Conservation (phyloP, 2,329 filamentous ascomycete species). For the Diaporthe sp. region DNA sequence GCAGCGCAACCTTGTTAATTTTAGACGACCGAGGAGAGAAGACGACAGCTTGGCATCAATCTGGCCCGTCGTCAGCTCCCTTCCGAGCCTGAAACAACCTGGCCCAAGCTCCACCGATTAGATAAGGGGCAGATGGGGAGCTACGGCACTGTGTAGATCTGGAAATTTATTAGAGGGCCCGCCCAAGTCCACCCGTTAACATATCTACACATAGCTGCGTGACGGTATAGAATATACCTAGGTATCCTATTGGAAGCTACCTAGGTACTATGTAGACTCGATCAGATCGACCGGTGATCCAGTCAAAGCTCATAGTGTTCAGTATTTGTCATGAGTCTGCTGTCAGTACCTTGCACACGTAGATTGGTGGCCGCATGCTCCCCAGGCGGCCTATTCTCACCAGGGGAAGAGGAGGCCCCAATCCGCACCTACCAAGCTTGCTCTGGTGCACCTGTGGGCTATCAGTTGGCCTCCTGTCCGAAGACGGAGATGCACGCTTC, state of each 20-base stretch:
- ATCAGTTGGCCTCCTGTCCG: slow-evolving; percentile 23
- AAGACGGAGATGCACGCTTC: slow-evolving; percentile 32
- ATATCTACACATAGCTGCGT: not conserved
- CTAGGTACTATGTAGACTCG: not conserved
- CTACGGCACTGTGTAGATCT: not conserved
- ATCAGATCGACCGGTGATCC: not conserved
- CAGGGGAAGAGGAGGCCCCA: not conserved
- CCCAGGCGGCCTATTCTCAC: not conserved
- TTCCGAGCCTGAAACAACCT: slow-evolving; percentile 1
- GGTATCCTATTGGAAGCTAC: too few species aligned
- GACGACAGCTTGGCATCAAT: slow-evolving; percentile 37
- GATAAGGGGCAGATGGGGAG: slow-evolving; percentile 35
- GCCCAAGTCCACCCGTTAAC: not conserved
- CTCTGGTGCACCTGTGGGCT: slow-evolving; percentile 12
- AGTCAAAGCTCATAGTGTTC: not conserved
- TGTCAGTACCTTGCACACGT: not conserved
- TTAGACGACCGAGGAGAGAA: slow-evolving; percentile 27
- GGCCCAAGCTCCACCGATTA: slow-evolving; percentile 43
- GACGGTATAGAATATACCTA: not conserved
- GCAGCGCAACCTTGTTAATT: slow-evolving; percentile 22
- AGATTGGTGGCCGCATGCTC: not conserved
- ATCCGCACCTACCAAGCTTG: slow-evolving; percentile 12
- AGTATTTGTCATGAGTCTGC: too few species aligned
- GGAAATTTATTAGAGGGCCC: not conserved
- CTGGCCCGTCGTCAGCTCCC: slow-evolving; percentile 28